Evolutionary conservation across 2,329 filamentous ascomycete genomes (phyloP), one percentile per base, ranked within the genome.

Genomic region (Aureobasidium leucospermi): DNA sequence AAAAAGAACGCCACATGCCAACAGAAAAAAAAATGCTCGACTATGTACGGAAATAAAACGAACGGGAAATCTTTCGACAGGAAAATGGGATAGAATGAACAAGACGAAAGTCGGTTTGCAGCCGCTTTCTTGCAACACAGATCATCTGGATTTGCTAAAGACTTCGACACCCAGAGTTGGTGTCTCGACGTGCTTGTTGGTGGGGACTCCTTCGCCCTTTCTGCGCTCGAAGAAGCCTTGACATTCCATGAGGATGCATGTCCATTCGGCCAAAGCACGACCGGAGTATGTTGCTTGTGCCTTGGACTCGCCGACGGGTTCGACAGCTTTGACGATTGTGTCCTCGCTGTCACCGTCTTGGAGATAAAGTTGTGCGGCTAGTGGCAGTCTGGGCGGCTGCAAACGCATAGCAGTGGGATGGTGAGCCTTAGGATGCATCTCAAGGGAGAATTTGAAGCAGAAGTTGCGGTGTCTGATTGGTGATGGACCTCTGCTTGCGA

Each of bases 211-310:
- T 69, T 94, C 89, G 48, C 85, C 84, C 55, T 85, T 85, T 58
- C 89, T 81, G 47, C 89, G 79, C 61, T 93, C 88, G 34, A 90
- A 84, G 71, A 93, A 94, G 67, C 85, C 89, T 73, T 92, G 90
- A 75, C 85, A 90, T 70, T 94, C 89, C 59, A 83, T 82, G 15
- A 91, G 84, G 19, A 93, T 82, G 16, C 89, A 76, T 19, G 80
- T 79, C 89, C 89, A 94, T 71, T 94, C 89, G 0, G 88, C 88
- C 46, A 94, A 77, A 0, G 89, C 86, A 19, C 88, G 80, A 1
- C 89, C 89, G 3, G 82, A 78, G 70, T 93, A 86, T 61, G 79
- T 80, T 62, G 81, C 81, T 5, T 71, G 72, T 3, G 67, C 71
- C 16, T 63, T 66, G 13, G 74, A 72, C 28, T 68, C 63, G 6